Evolutionary conservation across 2,329 filamentous ascomycete species (phyloP).

Genomic region (Aspergillus ochraceoroseus): DNA sequence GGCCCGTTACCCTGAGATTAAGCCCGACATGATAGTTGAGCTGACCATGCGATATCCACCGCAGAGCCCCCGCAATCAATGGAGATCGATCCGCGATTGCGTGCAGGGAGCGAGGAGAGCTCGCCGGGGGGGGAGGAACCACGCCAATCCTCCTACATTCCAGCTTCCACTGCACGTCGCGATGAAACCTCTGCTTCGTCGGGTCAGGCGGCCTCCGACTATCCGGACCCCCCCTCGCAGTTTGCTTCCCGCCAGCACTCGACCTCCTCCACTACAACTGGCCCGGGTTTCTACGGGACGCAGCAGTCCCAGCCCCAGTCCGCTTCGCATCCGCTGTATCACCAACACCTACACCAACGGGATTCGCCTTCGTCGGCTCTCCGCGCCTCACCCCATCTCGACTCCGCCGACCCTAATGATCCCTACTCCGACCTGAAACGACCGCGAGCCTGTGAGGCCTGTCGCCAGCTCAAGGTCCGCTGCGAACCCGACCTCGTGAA

Average conservation of each 20-base stretch:
- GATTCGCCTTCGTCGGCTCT: conserved; percentile 4
- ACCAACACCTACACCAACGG: conserved; percentile 8
- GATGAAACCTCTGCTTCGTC: conserved; percentile 5
- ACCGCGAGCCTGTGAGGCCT: conserved; percentile 68
- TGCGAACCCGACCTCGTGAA: conserved; percentile 69
- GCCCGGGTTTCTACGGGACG: conserved; percentile 12
- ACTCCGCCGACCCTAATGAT: conserved; percentile 20
- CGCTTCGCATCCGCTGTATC: conserved; percentile 4
- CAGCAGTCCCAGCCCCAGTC: conserved; percentile 11
- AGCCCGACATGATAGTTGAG: conserved; percentile 8
- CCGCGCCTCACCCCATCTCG: conserved; percentile 8
- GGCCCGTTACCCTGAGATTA: too few species aligned
- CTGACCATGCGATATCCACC: conserved; percentile 12
- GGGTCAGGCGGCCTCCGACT: conserved; percentile 19
- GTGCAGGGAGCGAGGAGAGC: conserved; percentile 18
- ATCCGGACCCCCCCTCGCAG: conserved; percentile 30
- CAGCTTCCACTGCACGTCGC: not conserved
- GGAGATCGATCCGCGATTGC: conserved; percentile 36
- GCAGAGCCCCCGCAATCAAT: conserved; percentile 23
- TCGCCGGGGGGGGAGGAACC: conserved; percentile 12
- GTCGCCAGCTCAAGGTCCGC: conserved; percentile 72
- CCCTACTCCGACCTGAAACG: conserved; percentile 55
- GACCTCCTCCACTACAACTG: conserved; percentile 15
- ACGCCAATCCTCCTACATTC: conserved; percentile 9
- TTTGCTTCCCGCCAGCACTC: conserved; percentile 16